Evolutionary conservation across 2,329 filamentous ascomycete genomes (phyloP), one percentile per base, ranked within the genome.

Genomic region (Raffaelea albimanens): DNA sequence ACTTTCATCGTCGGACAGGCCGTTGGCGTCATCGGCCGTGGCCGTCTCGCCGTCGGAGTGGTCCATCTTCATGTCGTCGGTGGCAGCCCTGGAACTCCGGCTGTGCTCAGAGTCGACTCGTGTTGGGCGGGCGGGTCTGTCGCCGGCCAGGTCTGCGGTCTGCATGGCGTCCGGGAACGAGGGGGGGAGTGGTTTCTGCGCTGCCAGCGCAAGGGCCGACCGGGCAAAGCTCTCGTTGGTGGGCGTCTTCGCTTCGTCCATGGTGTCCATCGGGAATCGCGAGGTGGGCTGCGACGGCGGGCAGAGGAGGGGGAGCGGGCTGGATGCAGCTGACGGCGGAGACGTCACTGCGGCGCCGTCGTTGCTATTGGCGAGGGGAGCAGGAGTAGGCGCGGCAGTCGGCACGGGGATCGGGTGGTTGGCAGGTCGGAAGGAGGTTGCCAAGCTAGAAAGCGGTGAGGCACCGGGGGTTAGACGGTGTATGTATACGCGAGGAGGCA

Each of bases 31-130:
- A 9, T 77, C 75, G 45, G 62, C 66, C 2, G 57, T 61, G 22
- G 66, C 67, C 3, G 57, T 66, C 54, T 85, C 85, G 45, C 75
- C 82, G 48, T 87, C 85, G 11, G 84, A 84, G 18, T 85, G 82
- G 36, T 83, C 83, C 76, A 89, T 87, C 50, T 87, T 83, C 21
- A 87, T 72, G 56, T 94, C 87, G 50, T 81, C 75, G 3, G 80
- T 80, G n/a, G n/a, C n/a, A 34, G 76, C 75, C 47, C 70, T 65
- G n/a, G 81, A 81, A 52, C 76, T 76, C 52, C 69, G 69, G 10
- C 83, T 79, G 47, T 71, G 70, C 52, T 83, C 75, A 19, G 83
- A 83, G 52, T 77, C 72, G 47, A 74, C 76, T 51, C 75, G 67
- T 53, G 69, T 72, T 25, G 72, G 62, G 13, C 64, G 59, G 41